A percentile compares a stretch with the other conserved stretches of the same genome.
Evolutionary conservation across 2,329 filamentous ascomycete species (phyloP).

Genomic region (Eurotiales sp.): DNA sequence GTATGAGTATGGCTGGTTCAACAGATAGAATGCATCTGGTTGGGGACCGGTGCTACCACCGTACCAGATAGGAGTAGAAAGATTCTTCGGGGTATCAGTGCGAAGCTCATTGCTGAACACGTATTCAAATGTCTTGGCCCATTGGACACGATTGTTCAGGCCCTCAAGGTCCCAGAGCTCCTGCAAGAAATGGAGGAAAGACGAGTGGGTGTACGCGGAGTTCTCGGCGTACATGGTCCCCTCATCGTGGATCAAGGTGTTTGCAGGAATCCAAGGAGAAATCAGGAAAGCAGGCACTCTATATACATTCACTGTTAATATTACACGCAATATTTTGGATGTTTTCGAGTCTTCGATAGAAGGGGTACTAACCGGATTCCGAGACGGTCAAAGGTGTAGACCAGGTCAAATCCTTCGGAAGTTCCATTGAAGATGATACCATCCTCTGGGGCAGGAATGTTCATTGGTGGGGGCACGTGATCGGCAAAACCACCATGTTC

Average conservation of each 20-base stretch:
- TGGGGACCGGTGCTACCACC: constrained; percentile 29
- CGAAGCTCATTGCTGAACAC: constrained; percentile 25
- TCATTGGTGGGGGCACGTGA: constrained; percentile 36
- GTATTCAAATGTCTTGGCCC: constrained; percentile 41
- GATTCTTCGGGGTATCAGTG: constrained; percentile 24
- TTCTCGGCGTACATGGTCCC: constrained; percentile 35
- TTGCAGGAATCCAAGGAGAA: constrained; percentile 31
- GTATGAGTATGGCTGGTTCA: constrained; percentile 32
- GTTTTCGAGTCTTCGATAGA: no score
- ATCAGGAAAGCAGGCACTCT: constrained; percentile 37
- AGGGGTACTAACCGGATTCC: constrained; percentile 28
- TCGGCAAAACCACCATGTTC: constrained; percentile 42
- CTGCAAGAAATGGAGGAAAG: constrained; percentile 39
- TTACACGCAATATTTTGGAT: no score
- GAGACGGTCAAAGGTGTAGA: constrained; percentile 38
- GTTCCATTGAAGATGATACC: constrained; percentile 27
- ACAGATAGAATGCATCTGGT: constrained; percentile 29
- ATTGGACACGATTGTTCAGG: constrained; percentile 40
- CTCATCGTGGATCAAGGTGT: constrained; percentile 35
- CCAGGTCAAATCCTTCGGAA: constrained; percentile 30
- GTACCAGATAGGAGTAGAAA: constrained; percentile 34
- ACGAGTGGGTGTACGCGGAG: constrained; percentile 39
- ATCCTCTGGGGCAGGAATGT: constrained; percentile 33
- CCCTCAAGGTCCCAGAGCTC: constrained; percentile 38
- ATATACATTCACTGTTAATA: background rate